A percentile compares a stretch with the other conserved stretches of the same genome.
These are phyloP conservation scores for Microcyclospora tardicrescens DNA, from an alignment of 2,329 filamentous ascomycete species.

Conservation along the genomic window DNA sequence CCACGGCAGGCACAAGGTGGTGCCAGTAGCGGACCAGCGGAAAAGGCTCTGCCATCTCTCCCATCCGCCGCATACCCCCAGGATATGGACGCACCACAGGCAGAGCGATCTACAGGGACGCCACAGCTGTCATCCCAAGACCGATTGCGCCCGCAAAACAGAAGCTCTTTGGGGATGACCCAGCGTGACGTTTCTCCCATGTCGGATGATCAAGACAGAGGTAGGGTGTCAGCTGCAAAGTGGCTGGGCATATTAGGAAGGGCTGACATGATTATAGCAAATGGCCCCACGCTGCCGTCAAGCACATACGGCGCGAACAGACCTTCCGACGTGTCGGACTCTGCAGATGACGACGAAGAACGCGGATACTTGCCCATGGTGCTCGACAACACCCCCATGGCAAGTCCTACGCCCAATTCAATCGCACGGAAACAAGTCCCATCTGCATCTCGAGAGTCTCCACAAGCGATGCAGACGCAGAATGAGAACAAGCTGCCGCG, in stretches of 20 bases:
- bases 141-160: constrained; percentile 14
- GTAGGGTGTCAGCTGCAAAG: constrained; percentile 8
- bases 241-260: background rate
- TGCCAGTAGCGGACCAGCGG: constrained; percentile 24
- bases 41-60: constrained; percentile 86
- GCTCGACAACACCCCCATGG: constrained; percentile 35
- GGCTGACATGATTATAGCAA: constrained; percentile 20
- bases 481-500: constrained; percentile 21
- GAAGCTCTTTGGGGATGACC: constrained; percentile 12
- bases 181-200: constrained; percentile 24
- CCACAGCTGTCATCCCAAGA: constrained; percentile 30
- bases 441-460: constrained; percentile 10
- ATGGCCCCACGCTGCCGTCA: constrained; percentile 57
- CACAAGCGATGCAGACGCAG: constrained; percentile 6
- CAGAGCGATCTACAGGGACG: constrained; percentile 50
- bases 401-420: constrained; percentile 10
- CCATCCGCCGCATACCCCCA: constrained; percentile 56
- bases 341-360: constrained; percentile 47
- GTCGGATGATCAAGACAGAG: constrained; percentile 21
- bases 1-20: constrained; percentile 41
- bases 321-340: constrained; percentile 54
- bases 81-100: constrained; percentile 43
- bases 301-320: constrained; percentile 67
- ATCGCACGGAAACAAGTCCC: constrained; percentile 15
- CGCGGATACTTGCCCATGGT: constrained; percentile 38